Percentiles rank a stretch among this genome's conserved stretches.
Evolutionary conservation across 768 basidiomycete species (phyloP).

Genomic region (Dendrothele bispora): DNA sequence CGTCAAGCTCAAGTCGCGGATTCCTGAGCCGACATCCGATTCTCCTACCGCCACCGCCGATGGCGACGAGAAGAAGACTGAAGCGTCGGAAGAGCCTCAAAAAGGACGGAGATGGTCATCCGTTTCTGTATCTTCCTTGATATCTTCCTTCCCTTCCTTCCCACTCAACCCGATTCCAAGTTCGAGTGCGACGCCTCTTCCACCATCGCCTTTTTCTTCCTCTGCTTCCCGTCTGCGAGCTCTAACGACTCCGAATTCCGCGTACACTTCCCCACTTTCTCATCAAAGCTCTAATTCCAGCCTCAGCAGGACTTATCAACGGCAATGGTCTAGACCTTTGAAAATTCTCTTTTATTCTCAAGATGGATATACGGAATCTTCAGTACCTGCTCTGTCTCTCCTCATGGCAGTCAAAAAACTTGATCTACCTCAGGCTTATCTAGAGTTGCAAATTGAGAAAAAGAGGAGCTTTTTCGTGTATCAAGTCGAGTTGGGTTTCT

Average conservation of each 20-base stretch:
- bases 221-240: slow-evolving; percentile 15
- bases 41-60: too few relatives aligned
- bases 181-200: slow-evolving; percentile 19
- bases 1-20: neutral
- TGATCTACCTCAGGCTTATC: slow-evolving; percentile 84
- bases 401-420: slow-evolving; percentile 75
- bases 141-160: slow-evolving; percentile 37
- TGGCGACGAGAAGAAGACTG: too few relatives aligned
- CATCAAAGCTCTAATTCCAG: slow-evolving; percentile 15
- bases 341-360: slow-evolving; percentile 80
- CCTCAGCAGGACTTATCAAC: slow-evolving; percentile 36
- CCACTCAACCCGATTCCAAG: too few relatives aligned
- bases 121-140: slow-evolving; percentile 35
- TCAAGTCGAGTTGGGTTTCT: slow-evolving; percentile 69
- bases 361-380: slow-evolving; percentile 94
- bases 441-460: slow-evolving; percentile 83
- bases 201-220: slow-evolving; percentile 13
- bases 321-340: slow-evolving; percentile 41
- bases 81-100: neutral
- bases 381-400: slow-evolving; percentile 80
- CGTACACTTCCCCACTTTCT: slow-evolving; percentile 32
- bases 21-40: neutral
- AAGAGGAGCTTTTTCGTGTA: slow-evolving; percentile 91
- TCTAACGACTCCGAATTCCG: slow-evolving; percentile 23
- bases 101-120: slow-evolving; percentile 43